These are phyloP conservation scores for Nidula microcarpa DNA, from an alignment of 768 basidiomycete genomes.

Conservation along the genomic window DNA sequence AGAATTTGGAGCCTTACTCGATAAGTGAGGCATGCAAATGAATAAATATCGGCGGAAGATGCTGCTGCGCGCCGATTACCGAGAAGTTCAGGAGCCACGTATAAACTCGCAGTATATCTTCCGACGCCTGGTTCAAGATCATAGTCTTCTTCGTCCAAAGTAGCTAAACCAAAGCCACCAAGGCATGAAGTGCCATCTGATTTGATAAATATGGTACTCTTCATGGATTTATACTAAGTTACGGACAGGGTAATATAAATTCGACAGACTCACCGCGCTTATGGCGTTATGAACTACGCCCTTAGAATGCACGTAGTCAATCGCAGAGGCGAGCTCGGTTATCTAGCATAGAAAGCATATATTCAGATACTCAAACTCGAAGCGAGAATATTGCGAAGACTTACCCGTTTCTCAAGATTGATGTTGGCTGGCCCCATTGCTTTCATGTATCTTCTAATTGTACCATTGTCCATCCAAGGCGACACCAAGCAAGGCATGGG, in stretches of 20 bases:
- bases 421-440: not conserved
- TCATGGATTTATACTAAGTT: not conserved
- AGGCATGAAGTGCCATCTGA: slow-evolving; percentile 10
- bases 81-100: not conserved
- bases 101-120: not conserved
- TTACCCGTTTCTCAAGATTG: not conserved
- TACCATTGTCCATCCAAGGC: not conserved
- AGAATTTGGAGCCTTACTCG: not conserved
- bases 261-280: not conserved
- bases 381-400: not conserved
- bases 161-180: slow-evolving; percentile 12
- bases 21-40: not conserved
- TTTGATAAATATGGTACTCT: slow-evolving; percentile 8
- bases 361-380: not conserved
- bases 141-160: slow-evolving; percentile 4
- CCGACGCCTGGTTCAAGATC: not conserved
- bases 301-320: not conserved
- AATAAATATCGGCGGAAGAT: not conserved
- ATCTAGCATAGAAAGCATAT: not conserved
- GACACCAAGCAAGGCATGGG: not conserved
- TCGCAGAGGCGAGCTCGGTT: not conserved
- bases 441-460: not conserved
- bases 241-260: not conserved
- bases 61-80: not conserved
- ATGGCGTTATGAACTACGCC: not conserved